phyloP scores from a whole-genome alignment of 1,284 basidiomycete genomes.

The Volvariella surrecta region DNA sequence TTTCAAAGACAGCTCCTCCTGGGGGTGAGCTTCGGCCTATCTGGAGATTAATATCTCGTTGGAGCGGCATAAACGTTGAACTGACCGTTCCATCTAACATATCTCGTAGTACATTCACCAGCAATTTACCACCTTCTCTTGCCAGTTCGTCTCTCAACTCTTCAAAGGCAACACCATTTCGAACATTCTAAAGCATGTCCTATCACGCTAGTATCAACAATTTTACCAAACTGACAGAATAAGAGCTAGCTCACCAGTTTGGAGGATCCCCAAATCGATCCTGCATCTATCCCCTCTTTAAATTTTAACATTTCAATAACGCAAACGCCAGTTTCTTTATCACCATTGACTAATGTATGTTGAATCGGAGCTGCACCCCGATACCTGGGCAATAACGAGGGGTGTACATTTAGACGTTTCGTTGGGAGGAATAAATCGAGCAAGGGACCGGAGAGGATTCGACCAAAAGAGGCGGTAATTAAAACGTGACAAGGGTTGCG shows the following conservation, averaged over 20 bases:
- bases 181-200: slow-evolving; percentile 32
- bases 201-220: not conserved
- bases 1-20: slow-evolving; percentile 18
- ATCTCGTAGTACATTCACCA: slow-evolving; percentile 63
- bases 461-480: slow-evolving; percentile 89
- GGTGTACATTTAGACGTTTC: slow-evolving; percentile 86
- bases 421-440: slow-evolving; percentile 57
- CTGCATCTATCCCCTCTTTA: slow-evolving; percentile 53
- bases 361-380: slow-evolving; percentile 93
- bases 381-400: slow-evolving; percentile 83
- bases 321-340: slow-evolving; percentile 59
- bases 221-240: not conserved
- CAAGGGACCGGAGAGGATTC: slow-evolving; percentile 66
- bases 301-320: slow-evolving; percentile 56
- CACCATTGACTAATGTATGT: slow-evolving; percentile 64
- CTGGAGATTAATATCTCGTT: not conserved
- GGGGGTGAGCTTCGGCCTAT: slow-evolving; percentile 29
- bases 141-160: slow-evolving; percentile 57
- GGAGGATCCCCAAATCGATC: slow-evolving; percentile 44
- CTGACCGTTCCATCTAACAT: slow-evolving; percentile 50
- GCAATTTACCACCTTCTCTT: slow-evolving; percentile 54
- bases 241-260: slow-evolving; percentile 28
- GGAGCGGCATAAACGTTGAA: slow-evolving; percentile 1
- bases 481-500: slow-evolving; percentile 45
- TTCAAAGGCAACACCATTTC: slow-evolving; percentile 40